Evolutionary conservation across 2,329 filamentous ascomycete species (phyloP).

Genomic region (Cercospora zeina): DNA sequence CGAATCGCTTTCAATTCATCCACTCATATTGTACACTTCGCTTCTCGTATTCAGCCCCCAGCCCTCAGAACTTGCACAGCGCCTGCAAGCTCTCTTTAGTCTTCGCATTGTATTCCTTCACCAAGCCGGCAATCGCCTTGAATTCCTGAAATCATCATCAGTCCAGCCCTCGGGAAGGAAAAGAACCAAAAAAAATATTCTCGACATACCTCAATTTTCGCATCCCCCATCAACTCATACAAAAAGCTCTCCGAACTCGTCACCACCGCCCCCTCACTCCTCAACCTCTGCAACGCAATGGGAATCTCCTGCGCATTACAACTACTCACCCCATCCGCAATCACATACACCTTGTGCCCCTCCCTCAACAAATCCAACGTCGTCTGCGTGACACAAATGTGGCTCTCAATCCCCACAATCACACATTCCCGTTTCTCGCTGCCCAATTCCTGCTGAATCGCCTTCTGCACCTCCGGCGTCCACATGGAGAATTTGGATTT

Average conservation of each 20-base stretch:
- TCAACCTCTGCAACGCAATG: slow-evolving; percentile 73
- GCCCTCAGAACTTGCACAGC: slow-evolving; percentile 59
- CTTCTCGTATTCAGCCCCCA: neutral
- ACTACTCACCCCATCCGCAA: slow-evolving; percentile 86
- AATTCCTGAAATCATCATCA: slow-evolving; percentile 61
- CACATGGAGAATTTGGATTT: slow-evolving; percentile 92
- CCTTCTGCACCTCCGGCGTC: slow-evolving; percentile 63
- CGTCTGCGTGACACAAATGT: slow-evolving; percentile 95
- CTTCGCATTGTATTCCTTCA: slow-evolving; percentile 72
- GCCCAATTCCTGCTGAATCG: slow-evolving; percentile 45
- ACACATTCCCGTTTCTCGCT: slow-evolving; percentile 61
- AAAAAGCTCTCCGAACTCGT: slow-evolving; percentile 87
- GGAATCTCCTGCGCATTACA: slow-evolving; percentile 80
- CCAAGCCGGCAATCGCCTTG: slow-evolving; percentile 68
- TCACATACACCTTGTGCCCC: slow-evolving; percentile 79
- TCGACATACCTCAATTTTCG: slow-evolving; percentile 54
- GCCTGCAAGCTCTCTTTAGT: slow-evolving; percentile 69
- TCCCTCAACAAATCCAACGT: slow-evolving; percentile 73
- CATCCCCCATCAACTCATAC: slow-evolving; percentile 87
- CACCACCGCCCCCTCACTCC: slow-evolving; percentile 72
- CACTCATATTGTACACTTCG: neutral
- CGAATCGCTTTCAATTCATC: neutral
- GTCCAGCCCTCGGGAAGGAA: neutral
- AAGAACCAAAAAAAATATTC: neutral
- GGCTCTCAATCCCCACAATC: slow-evolving; percentile 86